Conservation (phyloP, 1,284 basidiomycete species). For the Hemileia vastatrix region DNA sequence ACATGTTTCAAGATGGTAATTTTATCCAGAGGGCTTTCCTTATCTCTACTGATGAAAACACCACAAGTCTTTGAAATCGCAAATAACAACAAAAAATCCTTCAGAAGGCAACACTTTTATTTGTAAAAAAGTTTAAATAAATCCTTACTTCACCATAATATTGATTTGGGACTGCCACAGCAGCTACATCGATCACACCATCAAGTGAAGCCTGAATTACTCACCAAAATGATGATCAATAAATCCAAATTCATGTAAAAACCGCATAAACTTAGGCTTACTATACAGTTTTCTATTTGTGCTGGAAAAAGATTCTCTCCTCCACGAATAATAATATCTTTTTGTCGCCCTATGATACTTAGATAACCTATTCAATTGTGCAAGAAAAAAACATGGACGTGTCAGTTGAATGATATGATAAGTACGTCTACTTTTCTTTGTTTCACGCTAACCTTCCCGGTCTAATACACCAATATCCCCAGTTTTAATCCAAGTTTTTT, state of each 20-base stretch:
- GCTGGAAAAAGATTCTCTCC: slow-evolving; percentile 26
- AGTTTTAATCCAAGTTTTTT: slow-evolving; percentile 23
- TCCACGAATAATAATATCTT: slow-evolving; percentile 27
- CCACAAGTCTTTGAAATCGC: too few relatives aligned
- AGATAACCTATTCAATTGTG: slow-evolving; percentile 16
- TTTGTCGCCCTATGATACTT: slow-evolving; percentile 23
- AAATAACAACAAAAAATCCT: too few relatives aligned
- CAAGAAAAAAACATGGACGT: not conserved
- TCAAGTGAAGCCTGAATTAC: slow-evolving; percentile 1
- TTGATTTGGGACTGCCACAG: slow-evolving; percentile 6
- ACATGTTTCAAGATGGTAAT: too few relatives aligned
- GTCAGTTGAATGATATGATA: not conserved
- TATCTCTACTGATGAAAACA: too few relatives aligned
- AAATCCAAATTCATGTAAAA: not conserved
- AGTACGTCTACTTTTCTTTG: not conserved
- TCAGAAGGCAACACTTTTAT: too few relatives aligned
- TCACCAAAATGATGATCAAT: not conserved
- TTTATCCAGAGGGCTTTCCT: too few relatives aligned
- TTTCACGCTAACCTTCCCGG: slow-evolving; percentile 2
- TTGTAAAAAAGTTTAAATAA: too few relatives aligned
- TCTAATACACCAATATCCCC: slow-evolving; percentile 25
- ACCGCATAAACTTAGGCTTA: not conserved
- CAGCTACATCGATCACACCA: slow-evolving; percentile 10
- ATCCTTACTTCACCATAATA: slow-evolving; percentile 12
- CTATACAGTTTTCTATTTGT: slow-evolving; percentile 21